phyloP scores from a whole-genome alignment of 768 basidiomycete genomes.

The Daedalea quercina region DNA sequence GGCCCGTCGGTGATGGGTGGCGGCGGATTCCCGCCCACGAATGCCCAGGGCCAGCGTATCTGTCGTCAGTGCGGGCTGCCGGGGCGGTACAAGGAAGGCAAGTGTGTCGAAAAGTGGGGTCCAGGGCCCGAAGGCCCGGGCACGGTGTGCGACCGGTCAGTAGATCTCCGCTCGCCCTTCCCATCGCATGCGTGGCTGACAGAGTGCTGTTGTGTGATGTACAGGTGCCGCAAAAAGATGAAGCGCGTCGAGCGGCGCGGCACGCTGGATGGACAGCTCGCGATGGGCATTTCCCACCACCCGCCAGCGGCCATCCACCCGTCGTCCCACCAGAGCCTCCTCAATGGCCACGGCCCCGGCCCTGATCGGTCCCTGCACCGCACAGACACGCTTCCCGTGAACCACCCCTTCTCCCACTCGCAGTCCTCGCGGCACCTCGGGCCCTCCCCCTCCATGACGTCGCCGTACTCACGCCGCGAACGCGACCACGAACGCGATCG shows the following conservation, averaged over 20 bases:
- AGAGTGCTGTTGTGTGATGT: neutral
- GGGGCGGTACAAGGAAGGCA: slow-evolving; percentile 77
- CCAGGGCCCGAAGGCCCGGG: slow-evolving; percentile 80
- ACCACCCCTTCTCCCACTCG: slow-evolving; percentile 19
- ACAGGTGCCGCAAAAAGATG: slow-evolving; percentile 79
- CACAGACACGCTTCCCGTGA: slow-evolving; percentile 18
- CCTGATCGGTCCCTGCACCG: slow-evolving; percentile 16
- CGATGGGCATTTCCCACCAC: slow-evolving; percentile 8
- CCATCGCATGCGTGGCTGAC: neutral
- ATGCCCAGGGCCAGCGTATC: slow-evolving; percentile 59
- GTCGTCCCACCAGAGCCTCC: slow-evolving; percentile 11
- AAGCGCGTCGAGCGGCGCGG: slow-evolving; percentile 74
- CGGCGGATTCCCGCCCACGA: slow-evolving; percentile 27
- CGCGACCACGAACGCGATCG: slow-evolving; percentile 13
- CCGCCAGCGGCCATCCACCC: slow-evolving; percentile 20
- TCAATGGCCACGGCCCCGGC: slow-evolving; percentile 12
- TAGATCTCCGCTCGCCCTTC: slow-evolving; percentile 4
- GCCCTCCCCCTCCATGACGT: slow-evolving; percentile 3
- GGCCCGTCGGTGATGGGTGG: slow-evolving; percentile 19
- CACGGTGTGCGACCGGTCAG: slow-evolving; percentile 74
- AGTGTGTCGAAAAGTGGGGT: slow-evolving; percentile 86
- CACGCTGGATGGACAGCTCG: slow-evolving; percentile 41
- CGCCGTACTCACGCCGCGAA: slow-evolving; percentile 9
- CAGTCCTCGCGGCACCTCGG: slow-evolving; percentile 7
- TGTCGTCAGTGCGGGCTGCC: slow-evolving; percentile 70